phyloP scores from a whole-genome alignment of 2,329 filamentous ascomycete species.

The Diaporthe sp. region DNA sequence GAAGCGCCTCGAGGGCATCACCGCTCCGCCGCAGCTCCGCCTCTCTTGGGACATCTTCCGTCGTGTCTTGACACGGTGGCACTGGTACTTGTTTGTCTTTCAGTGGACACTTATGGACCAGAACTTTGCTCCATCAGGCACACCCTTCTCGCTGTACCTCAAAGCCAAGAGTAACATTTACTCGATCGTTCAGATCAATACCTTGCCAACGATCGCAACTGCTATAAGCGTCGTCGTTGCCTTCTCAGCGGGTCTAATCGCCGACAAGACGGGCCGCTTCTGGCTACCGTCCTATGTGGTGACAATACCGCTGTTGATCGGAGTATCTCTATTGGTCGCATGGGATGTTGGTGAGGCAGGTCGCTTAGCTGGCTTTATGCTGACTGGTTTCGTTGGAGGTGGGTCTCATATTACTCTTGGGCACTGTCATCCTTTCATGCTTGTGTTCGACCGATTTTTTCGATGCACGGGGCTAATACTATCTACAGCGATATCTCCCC shows the following conservation, averaged over 20 bases:
- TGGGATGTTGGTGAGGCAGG: conserved; percentile 15
- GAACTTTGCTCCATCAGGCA: conserved; percentile 1
- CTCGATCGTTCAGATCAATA: conserved; percentile 19
- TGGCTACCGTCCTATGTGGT: neutral
- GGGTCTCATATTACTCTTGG: neutral
- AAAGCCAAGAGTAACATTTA: conserved; percentile 8
- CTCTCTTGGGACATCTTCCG: conserved; percentile 14
- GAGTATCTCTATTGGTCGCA: neutral
- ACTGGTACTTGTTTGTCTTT: neutral
- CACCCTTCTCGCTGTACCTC: neutral
- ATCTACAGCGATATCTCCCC: neutral
- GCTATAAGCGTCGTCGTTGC: neutral
- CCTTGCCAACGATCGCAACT: neutral
- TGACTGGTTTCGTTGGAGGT: conserved; percentile 29
- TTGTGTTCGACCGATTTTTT: too few species aligned
- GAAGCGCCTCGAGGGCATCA: conserved; percentile 1
- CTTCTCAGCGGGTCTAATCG: neutral
- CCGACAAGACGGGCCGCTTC: neutral
- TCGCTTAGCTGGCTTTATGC: neutral
- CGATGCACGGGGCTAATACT: neutral
- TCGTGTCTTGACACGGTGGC: conserved; percentile 4
- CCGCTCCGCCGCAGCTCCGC: neutral
- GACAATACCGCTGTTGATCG: conserved; percentile 7
- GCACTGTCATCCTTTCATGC: too few species aligned
- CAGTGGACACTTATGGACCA: conserved; percentile 8